Percentiles rank a stretch among this genome's conserved stretches.
phyloP scores from a whole-genome alignment of 495 filamentous ascomycete genomes.

The Aspergillus ostianus region DNA sequence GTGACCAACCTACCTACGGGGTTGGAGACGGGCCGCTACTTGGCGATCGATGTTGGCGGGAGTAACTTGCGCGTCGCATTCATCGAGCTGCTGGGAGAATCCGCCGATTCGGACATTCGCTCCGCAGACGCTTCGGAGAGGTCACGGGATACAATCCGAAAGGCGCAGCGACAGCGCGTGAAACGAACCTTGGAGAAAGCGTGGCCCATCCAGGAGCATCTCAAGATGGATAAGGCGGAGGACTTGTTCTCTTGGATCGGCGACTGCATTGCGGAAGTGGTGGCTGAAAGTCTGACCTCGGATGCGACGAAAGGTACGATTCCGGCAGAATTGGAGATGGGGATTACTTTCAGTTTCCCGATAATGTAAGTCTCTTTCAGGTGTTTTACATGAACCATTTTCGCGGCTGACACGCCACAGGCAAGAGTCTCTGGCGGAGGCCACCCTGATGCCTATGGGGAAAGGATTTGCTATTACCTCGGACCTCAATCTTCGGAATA shows the following conservation, averaged over 20 bases:
- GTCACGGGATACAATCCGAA: conserved; percentile 42
- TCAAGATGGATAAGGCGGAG: conserved; percentile 75
- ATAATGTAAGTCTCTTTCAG: conserved; percentile 58
- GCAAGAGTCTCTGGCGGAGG: conserved; percentile 71
- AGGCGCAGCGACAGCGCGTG: conserved; percentile 50
- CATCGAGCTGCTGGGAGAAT: conserved; percentile 62
- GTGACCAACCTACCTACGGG: conserved; percentile 68
- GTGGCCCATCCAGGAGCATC: conserved; percentile 77
- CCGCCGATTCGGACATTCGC: conserved; percentile 33
- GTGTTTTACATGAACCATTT: neutral
- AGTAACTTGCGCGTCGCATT: conserved; percentile 79
- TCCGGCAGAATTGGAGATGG: conserved; percentile 63
- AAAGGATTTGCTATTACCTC: conserved; percentile 81
- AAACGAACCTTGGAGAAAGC: conserved; percentile 63
- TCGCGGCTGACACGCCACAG: conserved; percentile 38
- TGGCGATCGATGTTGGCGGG: conserved; percentile 80
- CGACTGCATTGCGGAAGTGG: conserved; percentile 69
- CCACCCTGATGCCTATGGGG: conserved; percentile 81
- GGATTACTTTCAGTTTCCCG: conserved; percentile 85
- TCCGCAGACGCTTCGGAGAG: conserved; percentile 36
- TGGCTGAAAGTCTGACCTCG: conserved; percentile 51
- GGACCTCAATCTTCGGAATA: conserved; percentile 67
- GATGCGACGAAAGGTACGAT: conserved; percentile 43
- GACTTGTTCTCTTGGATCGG: conserved; percentile 80
- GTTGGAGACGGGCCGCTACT: conserved; percentile 63